Evolutionary conservation across 2,329 filamentous ascomycete genomes (phyloP).

Genomic region (Tolypocladium endophyticum): DNA sequence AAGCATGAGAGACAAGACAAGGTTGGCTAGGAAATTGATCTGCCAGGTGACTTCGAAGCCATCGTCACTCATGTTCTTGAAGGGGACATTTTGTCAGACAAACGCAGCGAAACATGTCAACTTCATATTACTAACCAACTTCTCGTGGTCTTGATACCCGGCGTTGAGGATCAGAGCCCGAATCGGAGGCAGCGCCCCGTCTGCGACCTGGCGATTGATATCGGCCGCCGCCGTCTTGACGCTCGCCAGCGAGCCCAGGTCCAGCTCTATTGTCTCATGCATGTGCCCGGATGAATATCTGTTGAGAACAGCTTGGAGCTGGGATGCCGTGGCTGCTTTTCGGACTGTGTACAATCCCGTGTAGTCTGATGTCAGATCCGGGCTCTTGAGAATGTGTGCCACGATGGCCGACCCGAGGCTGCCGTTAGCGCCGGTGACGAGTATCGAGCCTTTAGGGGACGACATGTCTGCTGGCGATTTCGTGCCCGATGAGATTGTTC

Average conservation of each 20-base stretch:
- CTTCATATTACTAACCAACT: conserved; percentile 10
- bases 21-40: conserved; percentile 20
- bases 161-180: conserved; percentile 26
- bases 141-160: conserved; percentile 14
- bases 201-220: conserved; percentile 18
- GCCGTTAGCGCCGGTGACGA: conserved; percentile 28
- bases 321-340: conserved; percentile 17
- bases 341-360: conserved; percentile 26
- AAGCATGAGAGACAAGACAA: conserved; percentile 17
- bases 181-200: conserved; percentile 25
- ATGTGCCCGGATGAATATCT: conserved; percentile 11
- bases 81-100: background rate
- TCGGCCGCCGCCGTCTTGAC: conserved; percentile 14
- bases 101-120: background rate
- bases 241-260: conserved; percentile 17
- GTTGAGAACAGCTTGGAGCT: conserved; percentile 14
- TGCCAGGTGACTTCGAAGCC: conserved; percentile 22
- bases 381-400: conserved; percentile 14
- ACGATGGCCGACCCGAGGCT: conserved; percentile 25
- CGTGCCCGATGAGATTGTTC: background rate
- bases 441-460: conserved; percentile 16
- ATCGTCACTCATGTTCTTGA: conserved; percentile 16
- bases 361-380: conserved; percentile 19
- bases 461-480: background rate
- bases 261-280: conserved; percentile 21